Percentiles rank a stretch among this genome's conserved stretches.
Conservation (phyloP, 1,284 basidiomycete species). For the Laetiporus sulphureus region DNA sequence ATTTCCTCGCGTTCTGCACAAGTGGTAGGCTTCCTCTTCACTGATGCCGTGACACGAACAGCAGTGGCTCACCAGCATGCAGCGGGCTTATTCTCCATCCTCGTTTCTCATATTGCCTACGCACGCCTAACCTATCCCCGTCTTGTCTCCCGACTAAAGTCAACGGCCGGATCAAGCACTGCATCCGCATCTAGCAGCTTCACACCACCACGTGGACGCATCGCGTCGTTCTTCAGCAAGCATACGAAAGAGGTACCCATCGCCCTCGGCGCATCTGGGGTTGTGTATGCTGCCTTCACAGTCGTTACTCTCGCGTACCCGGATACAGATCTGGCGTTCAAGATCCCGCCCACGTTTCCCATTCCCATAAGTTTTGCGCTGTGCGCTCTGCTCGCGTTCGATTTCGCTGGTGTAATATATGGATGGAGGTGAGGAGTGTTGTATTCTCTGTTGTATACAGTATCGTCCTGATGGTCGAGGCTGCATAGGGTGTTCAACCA, state of each 20-base stretch:
- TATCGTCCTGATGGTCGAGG: background rate
- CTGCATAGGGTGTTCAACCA: conserved; percentile 59
- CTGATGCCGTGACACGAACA: conserved; percentile 3
- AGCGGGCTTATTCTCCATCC: conserved; percentile 67
- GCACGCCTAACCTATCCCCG: conserved; percentile 70
- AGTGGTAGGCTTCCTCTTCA: conserved; percentile 39
- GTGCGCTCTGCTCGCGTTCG: conserved; percentile 61
- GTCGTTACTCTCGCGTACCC: conserved; percentile 80
- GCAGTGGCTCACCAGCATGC: background rate
- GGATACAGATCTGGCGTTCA: conserved; percentile 66
- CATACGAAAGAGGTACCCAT: no score
- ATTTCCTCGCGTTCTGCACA: conserved; percentile 73
- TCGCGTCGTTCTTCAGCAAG: no score
- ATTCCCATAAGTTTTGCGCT: conserved; percentile 78
- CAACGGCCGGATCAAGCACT: conserved; percentile 1
- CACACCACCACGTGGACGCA: no score
- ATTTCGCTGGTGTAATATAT: conserved; percentile 66
- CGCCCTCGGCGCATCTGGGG: conserved; percentile 80
- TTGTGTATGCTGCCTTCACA: conserved; percentile 74
- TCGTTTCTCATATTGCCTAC: conserved; percentile 65
- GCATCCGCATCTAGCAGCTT: background rate
- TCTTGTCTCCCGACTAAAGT: conserved; percentile 38
- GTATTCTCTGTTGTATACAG: background rate
- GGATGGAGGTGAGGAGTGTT: conserved; percentile 70
- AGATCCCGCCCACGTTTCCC: conserved; percentile 73